Base-by-base conservation (phyloP, 2,329 filamentous ascomycete genomes). In the Purpureocillium takamizusanense region DNA sequence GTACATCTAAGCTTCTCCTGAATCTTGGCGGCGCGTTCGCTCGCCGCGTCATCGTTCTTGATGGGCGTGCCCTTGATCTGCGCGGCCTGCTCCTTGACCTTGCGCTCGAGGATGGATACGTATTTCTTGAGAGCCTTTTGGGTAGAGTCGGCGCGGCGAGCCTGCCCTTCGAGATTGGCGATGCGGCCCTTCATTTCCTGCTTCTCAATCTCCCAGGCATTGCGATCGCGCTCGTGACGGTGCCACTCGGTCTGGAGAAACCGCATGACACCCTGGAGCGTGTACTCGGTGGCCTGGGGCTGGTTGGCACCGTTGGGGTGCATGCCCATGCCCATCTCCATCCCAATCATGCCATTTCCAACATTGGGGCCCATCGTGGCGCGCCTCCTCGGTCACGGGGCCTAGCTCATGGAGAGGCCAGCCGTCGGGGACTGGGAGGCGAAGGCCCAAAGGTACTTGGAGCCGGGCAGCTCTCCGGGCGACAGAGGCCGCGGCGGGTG, bases 181-280 rank as follows among this genome's bases (percentile, higher is more conserved):
- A 98, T 95, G 55, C 94, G 82, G 50, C 86, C 88, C 69, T 94
- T 95, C 92, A 98, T 97, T 67, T 98, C 92, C 53, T 94, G 92
- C 57, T 88, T 83, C 65, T 98, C 92, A 59, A 98, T 98, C 63
- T 98, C 92, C 92, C 92, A 98, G 29, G 88, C 83, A 65, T 98
- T 98, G 53, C 92, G 81, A 58, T 95, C 92, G 64, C 92, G 85
- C 66, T 98, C 92, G 62, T 98, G 90, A 50, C 87, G 83, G 65
- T 98, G 92, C 92, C 92, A 98, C 76, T 98, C 90, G 35, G 92
- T 92, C 67, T 98, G 92, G 30, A 98, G 78, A 61, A 98, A 98
- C 63, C 92, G 89, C 92, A 98, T 98, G 29, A 98, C 92, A 57
- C 92, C 75, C 61, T 79, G 75, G 29, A 79, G 60, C 7, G 75